These are phyloP conservation scores for Podaxis mareebaensis DNA, from an alignment of 768 basidiomycete genomes.

Conservation along the genomic window DNA sequence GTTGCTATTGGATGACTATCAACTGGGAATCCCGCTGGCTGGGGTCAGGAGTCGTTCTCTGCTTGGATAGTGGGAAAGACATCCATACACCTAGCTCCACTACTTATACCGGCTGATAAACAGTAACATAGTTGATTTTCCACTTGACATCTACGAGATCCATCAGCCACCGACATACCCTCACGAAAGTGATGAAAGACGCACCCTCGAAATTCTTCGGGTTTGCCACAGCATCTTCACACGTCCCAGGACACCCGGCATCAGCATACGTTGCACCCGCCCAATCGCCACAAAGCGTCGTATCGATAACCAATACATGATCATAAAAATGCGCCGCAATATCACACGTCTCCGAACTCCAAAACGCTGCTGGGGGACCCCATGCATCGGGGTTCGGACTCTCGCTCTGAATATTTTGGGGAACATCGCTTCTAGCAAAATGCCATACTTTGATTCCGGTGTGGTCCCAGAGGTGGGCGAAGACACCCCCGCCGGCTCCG, in stretches of 20 bases:
- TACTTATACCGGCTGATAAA: slow-evolving; percentile 35
- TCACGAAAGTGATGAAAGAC: slow-evolving; percentile 18
- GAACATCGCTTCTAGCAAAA: slow-evolving; percentile 53
- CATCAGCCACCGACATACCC: neutral
- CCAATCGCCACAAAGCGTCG: slow-evolving; percentile 49
- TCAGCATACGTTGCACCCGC: slow-evolving; percentile 36
- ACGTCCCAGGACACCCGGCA: slow-evolving; percentile 47
- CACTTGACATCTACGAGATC: slow-evolving; percentile 48
- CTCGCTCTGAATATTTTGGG: slow-evolving; percentile 46
- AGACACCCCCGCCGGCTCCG: slow-evolving; percentile 49
- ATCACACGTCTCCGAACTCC: slow-evolving; percentile 48
- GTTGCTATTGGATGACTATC: neutral
- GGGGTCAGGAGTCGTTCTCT: too few species aligned
- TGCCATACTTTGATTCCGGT: slow-evolving; percentile 57
- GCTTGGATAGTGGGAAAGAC: neutral
- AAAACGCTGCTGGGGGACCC: slow-evolving; percentile 54
- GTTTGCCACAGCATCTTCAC: slow-evolving; percentile 49
- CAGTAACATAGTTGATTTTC: slow-evolving; percentile 56
- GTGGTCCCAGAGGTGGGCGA: slow-evolving; percentile 53
- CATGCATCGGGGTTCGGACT: slow-evolving; percentile 49
- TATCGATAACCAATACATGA: slow-evolving; percentile 51
- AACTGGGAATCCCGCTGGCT: neutral
- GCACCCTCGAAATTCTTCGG: slow-evolving; percentile 51
- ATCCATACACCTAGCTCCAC: neutral
- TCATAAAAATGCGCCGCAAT: slow-evolving; percentile 51